A percentile compares a stretch with the other conserved stretches of the same genome.
Conservation (phyloP, 2,329 filamentous ascomycete species). For the Thelonectria blattea region DNA sequence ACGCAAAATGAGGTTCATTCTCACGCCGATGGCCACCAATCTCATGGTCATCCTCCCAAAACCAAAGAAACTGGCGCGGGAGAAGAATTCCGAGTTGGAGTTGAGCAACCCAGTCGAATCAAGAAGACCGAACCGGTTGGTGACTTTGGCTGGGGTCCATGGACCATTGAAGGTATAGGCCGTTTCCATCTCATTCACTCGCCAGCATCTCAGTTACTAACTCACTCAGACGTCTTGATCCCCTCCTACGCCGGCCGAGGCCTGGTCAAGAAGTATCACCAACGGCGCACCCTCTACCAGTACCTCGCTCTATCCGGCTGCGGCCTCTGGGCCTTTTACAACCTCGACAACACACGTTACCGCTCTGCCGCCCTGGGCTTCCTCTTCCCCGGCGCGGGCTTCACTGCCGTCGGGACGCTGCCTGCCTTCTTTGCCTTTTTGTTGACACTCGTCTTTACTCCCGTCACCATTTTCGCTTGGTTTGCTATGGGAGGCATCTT, state of each 20-base stretch:
- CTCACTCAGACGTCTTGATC: constrained; percentile 15
- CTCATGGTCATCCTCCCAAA: not conserved
- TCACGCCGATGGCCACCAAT: not conserved
- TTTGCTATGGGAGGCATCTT: constrained; percentile 24
- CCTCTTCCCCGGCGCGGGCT: constrained; percentile 22
- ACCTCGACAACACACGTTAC: constrained; percentile 7
- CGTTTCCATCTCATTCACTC: too few species aligned
- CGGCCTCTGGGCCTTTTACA: constrained; percentile 15
- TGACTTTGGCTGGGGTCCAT: constrained; percentile 21
- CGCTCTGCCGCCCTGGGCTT: constrained; percentile 18
- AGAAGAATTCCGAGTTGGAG: not conserved
- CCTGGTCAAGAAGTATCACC: constrained; percentile 20
- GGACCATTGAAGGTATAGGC: constrained; percentile 19
- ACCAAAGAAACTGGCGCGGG: not conserved
- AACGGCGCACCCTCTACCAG: constrained; percentile 14
- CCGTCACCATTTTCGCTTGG: constrained; percentile 21
- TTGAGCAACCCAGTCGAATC: not conserved
- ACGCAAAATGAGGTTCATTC: constrained; percentile 4
- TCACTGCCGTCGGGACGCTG: constrained; percentile 19
- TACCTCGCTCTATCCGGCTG: constrained; percentile 6
- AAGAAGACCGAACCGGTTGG: constrained; percentile 13
- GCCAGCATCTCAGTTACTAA: too few species aligned
- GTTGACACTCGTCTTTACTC: constrained; percentile 9
- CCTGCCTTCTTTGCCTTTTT: constrained; percentile 4
- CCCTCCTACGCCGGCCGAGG: constrained; percentile 13